These are phyloP conservation scores for Salix purpurea DNA, from an alignment of 345 rosid species.

Conservation along the genomic window DNA sequence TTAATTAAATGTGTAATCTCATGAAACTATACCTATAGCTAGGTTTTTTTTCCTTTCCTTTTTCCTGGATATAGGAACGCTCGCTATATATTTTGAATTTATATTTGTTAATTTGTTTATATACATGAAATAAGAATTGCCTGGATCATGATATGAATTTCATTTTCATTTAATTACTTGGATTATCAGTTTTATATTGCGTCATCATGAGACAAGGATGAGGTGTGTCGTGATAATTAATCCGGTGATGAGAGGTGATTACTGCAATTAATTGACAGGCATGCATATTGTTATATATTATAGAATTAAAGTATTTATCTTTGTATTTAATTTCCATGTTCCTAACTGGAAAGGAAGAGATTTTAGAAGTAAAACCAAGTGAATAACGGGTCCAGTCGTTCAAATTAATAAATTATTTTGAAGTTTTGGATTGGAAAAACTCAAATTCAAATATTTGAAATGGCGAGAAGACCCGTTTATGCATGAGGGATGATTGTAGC, in stretches of 20 bases:
- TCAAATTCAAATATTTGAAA: neutral
- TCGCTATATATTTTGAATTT: neutral
- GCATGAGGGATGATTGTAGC: neutral
- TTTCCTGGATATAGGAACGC: neutral
- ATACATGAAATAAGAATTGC: neutral
- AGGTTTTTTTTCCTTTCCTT: neutral
- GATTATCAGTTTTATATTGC: neutral
- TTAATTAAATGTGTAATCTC: neutral
- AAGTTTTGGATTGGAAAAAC: neutral
- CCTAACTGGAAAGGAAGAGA: neutral
- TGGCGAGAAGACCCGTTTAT: neutral
- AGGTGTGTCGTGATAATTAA: neutral
- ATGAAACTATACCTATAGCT: neutral
- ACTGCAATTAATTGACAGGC: neutral
- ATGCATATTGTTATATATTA: neutral
- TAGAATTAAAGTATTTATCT: neutral
- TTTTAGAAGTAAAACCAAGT: neutral
- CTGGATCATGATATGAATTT: neutral
- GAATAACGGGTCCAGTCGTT: neutral
- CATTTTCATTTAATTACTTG: neutral
- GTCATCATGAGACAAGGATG: slow-evolving; percentile 7
- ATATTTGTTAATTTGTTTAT: slow-evolving; percentile 14
- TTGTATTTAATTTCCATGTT: neutral
- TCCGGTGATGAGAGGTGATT: neutral
- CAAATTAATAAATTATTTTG: neutral